phyloP scores from a whole-genome alignment of 2,329 filamentous ascomycete genomes.

The Paecilomyces variotii region DNA sequence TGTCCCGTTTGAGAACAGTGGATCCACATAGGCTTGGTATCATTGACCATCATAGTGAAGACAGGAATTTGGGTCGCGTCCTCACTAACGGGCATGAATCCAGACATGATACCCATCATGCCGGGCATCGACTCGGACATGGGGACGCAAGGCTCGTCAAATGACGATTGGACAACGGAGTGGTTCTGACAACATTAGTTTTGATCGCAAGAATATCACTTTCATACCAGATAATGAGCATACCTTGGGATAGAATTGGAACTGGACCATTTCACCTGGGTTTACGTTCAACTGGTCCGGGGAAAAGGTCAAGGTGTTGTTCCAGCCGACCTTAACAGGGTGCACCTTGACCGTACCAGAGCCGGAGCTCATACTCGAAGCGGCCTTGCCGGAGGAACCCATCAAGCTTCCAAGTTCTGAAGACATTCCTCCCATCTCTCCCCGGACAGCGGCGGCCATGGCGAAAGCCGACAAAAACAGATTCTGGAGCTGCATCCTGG shows the following conservation, averaged over 20 bases:
- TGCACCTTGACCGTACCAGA: conserved; percentile 42
- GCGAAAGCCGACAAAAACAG: background rate
- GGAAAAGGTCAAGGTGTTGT: conserved; percentile 50
- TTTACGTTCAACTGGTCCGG: conserved; percentile 58
- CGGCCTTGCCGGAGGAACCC: background rate
- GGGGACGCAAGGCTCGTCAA: conserved; percentile 61
- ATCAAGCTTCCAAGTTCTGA: background rate
- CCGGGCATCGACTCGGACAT: conserved; percentile 47
- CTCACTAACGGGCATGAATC: conserved; percentile 44
- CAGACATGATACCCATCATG: conserved; percentile 51
- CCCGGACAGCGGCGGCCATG: background rate
- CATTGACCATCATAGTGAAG: conserved; percentile 62
- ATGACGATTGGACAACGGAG: conserved; percentile 70
- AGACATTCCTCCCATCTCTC: background rate
- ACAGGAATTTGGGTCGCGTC: conserved; percentile 50
- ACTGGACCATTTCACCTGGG: conserved; percentile 48
- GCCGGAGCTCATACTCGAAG: background rate
- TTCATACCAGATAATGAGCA: background rate
- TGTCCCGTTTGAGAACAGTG: conserved; percentile 69
- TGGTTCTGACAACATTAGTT: conserved; percentile 50
- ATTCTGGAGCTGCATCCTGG: background rate
- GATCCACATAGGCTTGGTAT: conserved; percentile 64
- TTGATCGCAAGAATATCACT: background rate
- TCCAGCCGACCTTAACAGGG: conserved; percentile 57
- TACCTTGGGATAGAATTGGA: conserved; percentile 44